Evolutionary conservation across 2,329 filamentous ascomycete species (phyloP).

Genomic region (Incumbomyces delicatus): DNA sequence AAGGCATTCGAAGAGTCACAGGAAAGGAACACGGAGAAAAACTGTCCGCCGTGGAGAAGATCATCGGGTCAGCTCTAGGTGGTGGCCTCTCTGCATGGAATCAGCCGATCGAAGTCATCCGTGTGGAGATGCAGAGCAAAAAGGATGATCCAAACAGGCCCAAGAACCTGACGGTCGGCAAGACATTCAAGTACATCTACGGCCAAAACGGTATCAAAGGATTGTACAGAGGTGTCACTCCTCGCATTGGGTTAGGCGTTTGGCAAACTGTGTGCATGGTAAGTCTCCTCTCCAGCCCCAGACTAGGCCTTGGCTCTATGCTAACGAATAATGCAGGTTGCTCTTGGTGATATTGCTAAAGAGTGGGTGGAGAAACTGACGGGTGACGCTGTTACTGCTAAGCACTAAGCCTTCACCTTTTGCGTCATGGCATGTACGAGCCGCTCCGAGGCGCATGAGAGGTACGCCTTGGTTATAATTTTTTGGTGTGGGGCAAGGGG

Average conservation of each 20-base stretch:
- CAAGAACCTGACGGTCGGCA: conserved; percentile 97
- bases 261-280: conserved; percentile 99
- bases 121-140: conserved; percentile 99
- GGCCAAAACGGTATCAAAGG: conserved; percentile 76
- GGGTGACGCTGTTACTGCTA: conserved; percentile 53
- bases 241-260: conserved; percentile 86
- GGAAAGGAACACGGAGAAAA: conserved; percentile 72
- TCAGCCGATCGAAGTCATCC: conserved; percentile 98
- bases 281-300: conserved; percentile 94
- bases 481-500: no score
- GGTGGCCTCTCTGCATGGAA: conserved; percentile 97
- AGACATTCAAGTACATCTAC: conserved; percentile 78
- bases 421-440: no score
- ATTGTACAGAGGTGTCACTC: conserved; percentile 89
- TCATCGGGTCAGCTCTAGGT: conserved; percentile 73
- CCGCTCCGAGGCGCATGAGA: no score
- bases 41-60: conserved; percentile 74
- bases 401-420: conserved; percentile 41
- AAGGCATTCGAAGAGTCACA: conserved; percentile 67
- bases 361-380: conserved; percentile 57
- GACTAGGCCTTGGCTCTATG: conserved; percentile 33
- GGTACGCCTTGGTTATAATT: no score
- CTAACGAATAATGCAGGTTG: conserved; percentile 23
- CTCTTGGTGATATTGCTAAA: conserved; percentile 44
- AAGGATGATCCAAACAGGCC: conserved; percentile 94